Base-by-base conservation (phyloP, 805 yeast species). In the Martiniozyma abietophila region DNA sequence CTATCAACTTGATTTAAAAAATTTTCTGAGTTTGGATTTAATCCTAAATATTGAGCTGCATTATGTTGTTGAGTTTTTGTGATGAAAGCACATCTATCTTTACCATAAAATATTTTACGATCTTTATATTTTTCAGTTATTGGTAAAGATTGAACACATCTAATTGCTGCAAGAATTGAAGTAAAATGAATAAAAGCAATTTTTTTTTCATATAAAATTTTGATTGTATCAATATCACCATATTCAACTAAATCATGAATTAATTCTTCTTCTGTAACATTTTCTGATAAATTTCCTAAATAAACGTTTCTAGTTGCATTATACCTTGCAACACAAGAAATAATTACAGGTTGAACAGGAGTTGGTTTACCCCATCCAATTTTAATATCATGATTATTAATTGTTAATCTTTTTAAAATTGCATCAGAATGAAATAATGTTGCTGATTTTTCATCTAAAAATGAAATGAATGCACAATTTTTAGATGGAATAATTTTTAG, bases 1-100 rank as follows among this genome's bases (percentile, higher is more conserved):
- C 76, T 58, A 47, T 73, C 78, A 24, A 57, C 59, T 27, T 50
- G 51, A 38, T 84, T 79, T 18, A 80, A 74, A 37, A 81, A 63
- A 50, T 80, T 83, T 50, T 82, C 94, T 69, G 79, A 73, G 19
- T 94, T 92, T 14, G 95, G 94, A 28, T 92, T 84, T 41, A 86
- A 66, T 1, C 96, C 96, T 36, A 89, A 62, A 53, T 85, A 89
- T 55, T 88, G 95, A 3, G 96, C 95, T 14, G 96, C 97, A 54
- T 89, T 86, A 53, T 88, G 96, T 59, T 86, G 95, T 59, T 92
- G 96, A 12, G 96, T 82, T 56, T 84, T 85, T 18, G 96, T 85
- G 29, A 89, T 83, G 50, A 85, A 85, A 2, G 96, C 95, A 63
- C 92, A 83, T 58, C 97, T 69, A 58, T 89, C 97, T 56, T 86